Evolutionary conservation across 169 alveolate genomes (phyloP).

Genomic region (Cryptosporidium parvum): DNA sequence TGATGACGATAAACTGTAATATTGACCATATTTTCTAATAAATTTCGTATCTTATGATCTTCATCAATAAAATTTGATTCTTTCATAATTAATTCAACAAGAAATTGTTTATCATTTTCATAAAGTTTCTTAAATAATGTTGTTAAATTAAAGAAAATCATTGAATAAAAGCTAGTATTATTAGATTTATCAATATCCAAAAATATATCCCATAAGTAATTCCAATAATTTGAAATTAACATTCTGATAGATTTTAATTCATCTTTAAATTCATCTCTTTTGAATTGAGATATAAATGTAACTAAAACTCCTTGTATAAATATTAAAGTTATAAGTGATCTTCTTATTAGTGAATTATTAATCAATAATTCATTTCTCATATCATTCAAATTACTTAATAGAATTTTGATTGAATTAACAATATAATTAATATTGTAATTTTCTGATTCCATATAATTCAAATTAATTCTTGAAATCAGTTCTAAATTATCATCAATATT

Average conservation of each 20-base stretch:
- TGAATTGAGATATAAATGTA: background rate
- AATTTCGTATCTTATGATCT: background rate
- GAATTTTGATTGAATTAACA: background rate
- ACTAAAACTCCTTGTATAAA: conserved; percentile 26
- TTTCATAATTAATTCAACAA: background rate
- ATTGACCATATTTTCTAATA: conserved; percentile 53
- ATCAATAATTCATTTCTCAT: background rate
- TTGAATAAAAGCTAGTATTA: background rate
- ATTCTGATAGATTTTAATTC: background rate
- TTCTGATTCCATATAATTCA: background rate
- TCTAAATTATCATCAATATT: background rate
- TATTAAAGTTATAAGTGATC: background rate
- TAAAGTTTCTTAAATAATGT: background rate
- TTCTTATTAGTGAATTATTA: background rate
- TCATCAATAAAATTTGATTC: background rate
- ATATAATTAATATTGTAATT: too few species aligned
- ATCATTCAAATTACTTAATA: background rate
- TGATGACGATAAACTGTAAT: conserved; percentile 12
- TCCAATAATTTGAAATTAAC: conserved; percentile 15
- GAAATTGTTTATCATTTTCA: background rate
- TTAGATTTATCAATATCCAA: conserved; percentile 8
- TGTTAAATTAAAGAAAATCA: conserved; percentile 8
- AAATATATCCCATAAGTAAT: conserved; percentile 22
- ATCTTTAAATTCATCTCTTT: background rate
- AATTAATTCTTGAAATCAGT: background rate